A percentile compares a stretch with the other conserved stretches of the same genome.
Evolutionary conservation across 441 rosid species (phyloP).

Genomic region (Sinapis alba): DNA sequence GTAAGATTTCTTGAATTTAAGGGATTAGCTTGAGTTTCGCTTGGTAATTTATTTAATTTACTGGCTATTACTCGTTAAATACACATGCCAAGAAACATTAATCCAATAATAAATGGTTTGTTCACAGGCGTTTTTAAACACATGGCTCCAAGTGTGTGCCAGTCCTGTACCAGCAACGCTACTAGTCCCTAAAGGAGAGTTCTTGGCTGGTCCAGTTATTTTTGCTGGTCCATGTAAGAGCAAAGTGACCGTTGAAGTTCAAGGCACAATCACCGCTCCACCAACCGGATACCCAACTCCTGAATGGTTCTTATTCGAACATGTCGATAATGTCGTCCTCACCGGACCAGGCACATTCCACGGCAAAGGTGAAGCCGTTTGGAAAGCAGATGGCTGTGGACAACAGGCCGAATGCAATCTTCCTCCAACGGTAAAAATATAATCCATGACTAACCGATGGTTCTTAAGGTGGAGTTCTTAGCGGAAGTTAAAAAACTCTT

Average conservation of each 20-base stretch:
- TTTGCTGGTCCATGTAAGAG: conserved; percentile 43
- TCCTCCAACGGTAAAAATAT: conserved; percentile 38
- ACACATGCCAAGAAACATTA: neutral
- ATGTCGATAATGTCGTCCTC: conserved; percentile 29
- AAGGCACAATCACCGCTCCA: conserved; percentile 37
- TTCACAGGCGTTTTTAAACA: conserved; percentile 32
- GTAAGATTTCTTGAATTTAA: too few relatives aligned
- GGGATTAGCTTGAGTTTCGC: too few relatives aligned
- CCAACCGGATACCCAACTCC: conserved; percentile 22
- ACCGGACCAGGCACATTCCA: conserved; percentile 39
- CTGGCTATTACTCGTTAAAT: neutral
- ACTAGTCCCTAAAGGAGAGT: conserved; percentile 33
- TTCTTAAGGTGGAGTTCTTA: too few relatives aligned
- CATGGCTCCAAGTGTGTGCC: conserved; percentile 41
- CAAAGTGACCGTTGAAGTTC: conserved; percentile 29
- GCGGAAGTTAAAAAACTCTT: too few relatives aligned
- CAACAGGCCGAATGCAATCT: conserved; percentile 27
- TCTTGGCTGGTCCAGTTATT: conserved; percentile 33
- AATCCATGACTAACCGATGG: too few relatives aligned
- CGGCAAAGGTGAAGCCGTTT: conserved; percentile 32
- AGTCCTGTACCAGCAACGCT: conserved; percentile 36
- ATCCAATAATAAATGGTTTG: neutral
- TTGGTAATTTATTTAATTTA: too few relatives aligned
- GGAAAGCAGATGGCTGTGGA: conserved; percentile 32
- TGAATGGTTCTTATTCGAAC: conserved; percentile 39